Base-by-base conservation (phyloP, 1,284 basidiomycete genomes). In the Porogramme epimiltina region DNA sequence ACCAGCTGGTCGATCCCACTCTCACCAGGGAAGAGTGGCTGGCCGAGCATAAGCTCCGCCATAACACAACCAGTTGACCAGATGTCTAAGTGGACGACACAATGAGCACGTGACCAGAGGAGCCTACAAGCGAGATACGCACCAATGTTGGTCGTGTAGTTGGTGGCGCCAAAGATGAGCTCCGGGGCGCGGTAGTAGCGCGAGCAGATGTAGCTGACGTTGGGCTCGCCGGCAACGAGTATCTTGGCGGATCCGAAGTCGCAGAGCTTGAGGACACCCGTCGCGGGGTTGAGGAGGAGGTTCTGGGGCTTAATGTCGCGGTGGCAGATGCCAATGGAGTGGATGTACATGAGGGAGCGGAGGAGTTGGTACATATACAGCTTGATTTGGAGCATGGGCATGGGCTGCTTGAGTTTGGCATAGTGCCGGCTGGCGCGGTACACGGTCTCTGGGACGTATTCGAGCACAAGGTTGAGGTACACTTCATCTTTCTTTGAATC, bases 131-230 rank as follows among this genome's bases (percentile, higher is more conserved):
- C 15, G 20, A 28, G 47, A 45, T 25, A 78, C 89, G 63, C 62
- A 93, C 93, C 95, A 67, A 99, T 99, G 73, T 98, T 98, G 63
- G 96, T 99, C n/a, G 95, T 98, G 80, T 99, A 99, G 80, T 99
- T 99, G 55, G 97, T 99, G 33, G 96, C 96, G 48, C 96, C 96
- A 70, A 99, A 99, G 71, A 99, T 99, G 70, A 99, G 87, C 76
- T 99, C 96, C 20, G 96, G 97, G 46, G 96, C 97, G 63, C 96
- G 89, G 78, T 99, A 99, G 80, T 99, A 99, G 70, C 96, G 84
- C 62, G 96, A 99, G 78, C 96, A 99, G 70, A 99, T 99, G 76
- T 99, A 99, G 75, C 90, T 94, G 73, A 99, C 96, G 73, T 99
- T 99, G 55, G 96, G 97, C 72, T 99, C 96, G 52, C 95, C 95